Conservation (phyloP, 169 alveolate genomes). For the Plasmodium malariae region DNA sequence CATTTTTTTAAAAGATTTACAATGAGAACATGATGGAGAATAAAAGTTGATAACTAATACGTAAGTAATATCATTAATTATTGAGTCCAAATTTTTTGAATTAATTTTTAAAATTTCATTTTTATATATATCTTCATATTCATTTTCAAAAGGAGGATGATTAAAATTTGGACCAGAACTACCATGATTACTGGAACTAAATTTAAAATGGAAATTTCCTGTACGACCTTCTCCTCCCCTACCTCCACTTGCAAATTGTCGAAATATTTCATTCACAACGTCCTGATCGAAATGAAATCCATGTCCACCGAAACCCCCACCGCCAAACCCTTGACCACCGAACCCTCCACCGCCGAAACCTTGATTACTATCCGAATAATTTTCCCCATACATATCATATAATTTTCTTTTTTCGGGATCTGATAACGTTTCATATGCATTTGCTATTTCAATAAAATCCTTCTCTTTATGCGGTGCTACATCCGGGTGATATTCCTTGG, state of each 20-base stretch:
- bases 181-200: conserved; percentile 78
- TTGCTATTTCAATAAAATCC: conserved; percentile 91
- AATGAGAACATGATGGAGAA: conserved; percentile 86
- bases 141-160: conserved; percentile 37
- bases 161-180: conserved; percentile 64
- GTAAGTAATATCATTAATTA: conserved; percentile 70
- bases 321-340: conserved; percentile 77
- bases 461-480: conserved; percentile 91
- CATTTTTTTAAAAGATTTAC: conserved; percentile 76
- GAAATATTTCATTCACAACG: conserved; percentile 87
- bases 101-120: conserved; percentile 81
- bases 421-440: conserved; percentile 94
- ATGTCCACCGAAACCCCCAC: conserved; percentile 75
- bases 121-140: conserved; percentile 75
- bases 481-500: conserved; percentile 94
- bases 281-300: conserved; percentile 87
- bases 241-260: conserved; percentile 82
- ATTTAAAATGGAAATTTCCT: conserved; percentile 71
- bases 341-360: conserved; percentile 41
- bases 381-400: conserved; percentile 95
- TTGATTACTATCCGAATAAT: conserved; percentile 88
- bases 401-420: conserved; percentile 93
- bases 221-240: conserved; percentile 60
- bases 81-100: conserved; percentile 34
- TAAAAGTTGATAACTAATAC: conserved; percentile 83